Base-by-base conservation (phyloP, 345 rosid genomes). In the Atalantia buxifolia region DNA sequence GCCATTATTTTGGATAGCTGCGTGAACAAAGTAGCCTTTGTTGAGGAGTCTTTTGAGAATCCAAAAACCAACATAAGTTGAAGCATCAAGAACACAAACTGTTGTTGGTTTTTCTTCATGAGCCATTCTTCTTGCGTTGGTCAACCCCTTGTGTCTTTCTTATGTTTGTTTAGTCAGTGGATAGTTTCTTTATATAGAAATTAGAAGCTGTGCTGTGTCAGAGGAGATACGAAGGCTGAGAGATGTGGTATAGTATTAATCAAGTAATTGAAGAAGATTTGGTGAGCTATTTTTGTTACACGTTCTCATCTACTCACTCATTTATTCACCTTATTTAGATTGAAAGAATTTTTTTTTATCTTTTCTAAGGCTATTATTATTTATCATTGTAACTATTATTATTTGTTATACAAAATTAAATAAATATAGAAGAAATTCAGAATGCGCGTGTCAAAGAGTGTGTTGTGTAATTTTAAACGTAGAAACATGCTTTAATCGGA, bases 41-140 rank as follows among this genome's bases (percentile, higher is more conserved):
- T 80, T 78, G 65, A 94, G 81, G 33, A 94, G 68, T 35, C 92
- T 88, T 80, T 92, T 91, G 85, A 92, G 90, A 85, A 94, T 85
- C 97, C 97, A 92, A 80, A 87, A 94, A 66, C 98, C 97, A 56
- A 91, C 92, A 75, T 90, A 94, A 68, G 91, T 90, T 14, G 98
- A 92, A 12, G 98, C 97, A 82, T 92, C 98, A 42, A 92, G 95
- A 83, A 91, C 94, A 50, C 98, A 94, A 72, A 90, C 91, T 19
- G 87, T 14, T 6, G 88, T 10, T 8, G 89, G 79, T 60, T 79
- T 83, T 57, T 83, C 85, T 4, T 79, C 27, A 22, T 38, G 84
- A 77, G 83, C 89, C 93, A 82, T 84, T 48, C 27, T 12, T 53
- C 57, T 53, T 16, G 22, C 19, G 57, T 18, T 53, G 57, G 50